A percentile compares a stretch with the other conserved stretches of the same genome.
These are phyloP conservation scores for Carnegiea gigantea DNA, from an alignment of 179 eudicot genomes.

Conservation along the genomic window DNA sequence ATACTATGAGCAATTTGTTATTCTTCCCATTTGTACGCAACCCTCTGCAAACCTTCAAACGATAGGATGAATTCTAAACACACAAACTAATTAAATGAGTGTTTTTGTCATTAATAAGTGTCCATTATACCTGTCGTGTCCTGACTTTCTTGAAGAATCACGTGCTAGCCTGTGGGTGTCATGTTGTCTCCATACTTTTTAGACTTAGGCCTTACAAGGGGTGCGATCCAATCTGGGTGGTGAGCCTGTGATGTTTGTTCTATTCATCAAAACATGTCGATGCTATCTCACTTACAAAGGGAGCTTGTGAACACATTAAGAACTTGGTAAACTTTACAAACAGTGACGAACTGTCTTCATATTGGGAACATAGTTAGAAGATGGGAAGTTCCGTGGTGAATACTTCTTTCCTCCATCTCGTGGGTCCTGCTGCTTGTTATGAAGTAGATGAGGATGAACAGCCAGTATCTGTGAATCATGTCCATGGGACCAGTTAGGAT, in stretches of 20 bases:
- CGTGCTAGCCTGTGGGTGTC: too few species aligned
- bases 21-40: too few species aligned
- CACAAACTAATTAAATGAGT: too few species aligned
- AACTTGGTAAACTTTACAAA: not conserved
- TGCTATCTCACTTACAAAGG: conserved; percentile 4
- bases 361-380: not conserved
- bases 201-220: not conserved
- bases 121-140: too few species aligned
- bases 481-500: not conserved
- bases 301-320: not conserved
- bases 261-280: not conserved
- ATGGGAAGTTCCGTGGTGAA: not conserved
- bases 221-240: not conserved
- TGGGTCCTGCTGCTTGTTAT: not conserved
- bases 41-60: too few species aligned
- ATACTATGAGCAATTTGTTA: too few species aligned
- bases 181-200: too few species aligned
- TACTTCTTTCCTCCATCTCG: not conserved
- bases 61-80: too few species aligned
- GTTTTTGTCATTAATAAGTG: too few species aligned
- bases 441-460: not conserved
- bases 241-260: not conserved
- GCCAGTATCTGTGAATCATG: not conserved
- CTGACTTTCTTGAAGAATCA: too few species aligned
- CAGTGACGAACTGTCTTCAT: not conserved